Conservation (phyloP, 805 yeast genomes). For the Yamadazyma endophytica region DNA sequence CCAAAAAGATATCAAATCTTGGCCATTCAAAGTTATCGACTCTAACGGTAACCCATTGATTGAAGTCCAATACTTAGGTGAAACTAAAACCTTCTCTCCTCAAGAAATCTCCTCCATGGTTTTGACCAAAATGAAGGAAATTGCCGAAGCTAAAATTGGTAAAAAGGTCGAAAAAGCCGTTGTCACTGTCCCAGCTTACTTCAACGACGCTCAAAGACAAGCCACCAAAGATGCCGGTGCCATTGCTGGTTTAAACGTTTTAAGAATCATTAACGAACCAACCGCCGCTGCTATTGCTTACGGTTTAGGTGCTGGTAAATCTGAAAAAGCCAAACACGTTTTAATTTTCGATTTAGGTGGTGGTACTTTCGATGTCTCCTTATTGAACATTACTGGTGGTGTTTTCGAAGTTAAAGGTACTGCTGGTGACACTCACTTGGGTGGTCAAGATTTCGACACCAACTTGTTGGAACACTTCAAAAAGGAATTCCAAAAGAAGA, state of each 20-base stretch:
- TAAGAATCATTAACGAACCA: slow-evolving; percentile 48
- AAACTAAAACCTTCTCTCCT: slow-evolving; percentile 44
- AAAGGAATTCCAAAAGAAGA: slow-evolving; percentile 44
- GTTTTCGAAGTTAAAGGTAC: slow-evolving; percentile 95
- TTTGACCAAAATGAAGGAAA: slow-evolving; percentile 52
- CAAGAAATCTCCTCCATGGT: slow-evolving; percentile 49
- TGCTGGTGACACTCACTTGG: slow-evolving; percentile 51
- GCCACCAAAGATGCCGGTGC: slow-evolving; percentile 52
- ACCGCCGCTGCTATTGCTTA: slow-evolving; percentile 98
- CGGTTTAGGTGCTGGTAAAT: slow-evolving; percentile 78
- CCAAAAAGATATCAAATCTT: slow-evolving; percentile 50
- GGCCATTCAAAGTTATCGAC: slow-evolving; percentile 46
- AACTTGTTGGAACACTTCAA: slow-evolving; percentile 46
- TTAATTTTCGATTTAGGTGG: slow-evolving; percentile 95
- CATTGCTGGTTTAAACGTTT: slow-evolving; percentile 47
- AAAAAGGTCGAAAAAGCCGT: slow-evolving; percentile 58
- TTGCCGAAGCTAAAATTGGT: slow-evolving; percentile 90
- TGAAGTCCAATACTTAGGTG: slow-evolving; percentile 45
- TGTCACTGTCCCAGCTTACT: slow-evolving; percentile 48
- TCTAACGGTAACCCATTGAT: slow-evolving; percentile 44
- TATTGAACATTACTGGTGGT: slow-evolving; percentile 90
- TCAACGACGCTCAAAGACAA: slow-evolving; percentile 49
- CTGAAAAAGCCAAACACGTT: slow-evolving; percentile 59
- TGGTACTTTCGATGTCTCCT: slow-evolving; percentile 96
- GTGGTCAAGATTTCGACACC: slow-evolving; percentile 52